Evolutionary conservation across 2,329 filamentous ascomycete species (phyloP).

Genomic region (Sclerotinia borealis): DNA sequence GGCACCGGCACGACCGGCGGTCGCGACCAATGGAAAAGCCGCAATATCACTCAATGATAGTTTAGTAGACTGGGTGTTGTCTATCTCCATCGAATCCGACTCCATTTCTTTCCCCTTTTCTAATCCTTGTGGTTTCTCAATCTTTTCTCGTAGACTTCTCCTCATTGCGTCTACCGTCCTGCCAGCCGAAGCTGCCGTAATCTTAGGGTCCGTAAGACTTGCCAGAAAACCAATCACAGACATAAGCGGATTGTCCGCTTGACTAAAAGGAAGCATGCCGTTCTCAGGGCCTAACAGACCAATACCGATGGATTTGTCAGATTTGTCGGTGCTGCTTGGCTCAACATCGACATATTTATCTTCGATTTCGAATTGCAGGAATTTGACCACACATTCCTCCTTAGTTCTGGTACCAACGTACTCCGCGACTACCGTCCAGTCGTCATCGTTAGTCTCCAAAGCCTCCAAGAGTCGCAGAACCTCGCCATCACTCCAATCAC

Average conservation of each 20-base stretch:
- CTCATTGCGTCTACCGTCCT: constrained; percentile 84
- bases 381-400: constrained; percentile 95
- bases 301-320: constrained; percentile 45
- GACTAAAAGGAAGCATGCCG: constrained; percentile 81
- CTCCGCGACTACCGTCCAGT: constrained; percentile 89
- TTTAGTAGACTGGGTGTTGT: constrained; percentile 48
- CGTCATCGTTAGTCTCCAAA: constrained; percentile 87
- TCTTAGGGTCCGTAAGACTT: constrained; percentile 80
- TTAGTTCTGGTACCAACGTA: constrained; percentile 86
- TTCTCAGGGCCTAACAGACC: constrained; percentile 65
- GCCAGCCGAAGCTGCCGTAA: constrained; percentile 84
- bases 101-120: constrained; percentile 54
- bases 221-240: constrained; percentile 93
- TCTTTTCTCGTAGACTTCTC: constrained; percentile 67
- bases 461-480: constrained; percentile 84
- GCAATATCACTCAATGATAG: constrained; percentile 48
- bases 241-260: constrained; percentile 93
- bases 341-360: constrained; percentile 92
- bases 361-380: constrained; percentile 93
- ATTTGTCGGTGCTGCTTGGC: constrained; percentile 42
- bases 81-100: constrained; percentile 58
- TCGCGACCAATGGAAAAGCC: constrained; percentile 76
- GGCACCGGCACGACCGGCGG: constrained; percentile 78
- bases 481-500: constrained; percentile 91
- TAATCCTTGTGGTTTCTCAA: constrained; percentile 55